phyloP scores from a whole-genome alignment of 805 yeast genomes.

The Naumovozyma baii region DNA sequence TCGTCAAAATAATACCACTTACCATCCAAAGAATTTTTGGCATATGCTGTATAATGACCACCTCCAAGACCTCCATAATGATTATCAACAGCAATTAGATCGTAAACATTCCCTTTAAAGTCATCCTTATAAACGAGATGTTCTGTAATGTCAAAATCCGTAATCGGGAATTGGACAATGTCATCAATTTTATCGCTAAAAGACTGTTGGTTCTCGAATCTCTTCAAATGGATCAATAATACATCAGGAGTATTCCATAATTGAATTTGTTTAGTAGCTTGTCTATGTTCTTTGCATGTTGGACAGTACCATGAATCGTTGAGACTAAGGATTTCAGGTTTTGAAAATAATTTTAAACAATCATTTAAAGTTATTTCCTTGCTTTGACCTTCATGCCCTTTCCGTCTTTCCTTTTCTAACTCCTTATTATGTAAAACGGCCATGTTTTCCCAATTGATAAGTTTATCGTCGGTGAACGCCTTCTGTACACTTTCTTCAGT shows the following conservation, averaged over 20 bases:
- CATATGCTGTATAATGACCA: constrained; percentile 92
- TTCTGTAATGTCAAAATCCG: constrained; percentile 63
- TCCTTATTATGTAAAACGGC: constrained; percentile 43
- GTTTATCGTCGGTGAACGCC: constrained; percentile 45
- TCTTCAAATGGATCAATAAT: constrained; percentile 76
- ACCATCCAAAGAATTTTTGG: constrained; percentile 61
- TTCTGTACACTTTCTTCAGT: constrained; percentile 36
- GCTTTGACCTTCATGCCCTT: constrained; percentile 16
- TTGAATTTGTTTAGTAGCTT: constrained; percentile 84
- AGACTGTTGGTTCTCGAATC: constrained; percentile 77
- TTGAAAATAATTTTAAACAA: constrained; percentile 65
- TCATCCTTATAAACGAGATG: constrained; percentile 36
- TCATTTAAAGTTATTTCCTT: constrained; percentile 53
- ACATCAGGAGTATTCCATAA: constrained; percentile 93
- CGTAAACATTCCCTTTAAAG: constrained; percentile 45
- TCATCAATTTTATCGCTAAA: constrained; percentile 85
- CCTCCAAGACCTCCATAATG: constrained; percentile 96
- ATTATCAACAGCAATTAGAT: constrained; percentile 85
- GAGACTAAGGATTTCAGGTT: constrained; percentile 76
- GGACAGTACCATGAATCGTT: constrained; percentile 95
- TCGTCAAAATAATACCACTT: constrained; percentile 91
- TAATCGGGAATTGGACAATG: constrained; percentile 78
- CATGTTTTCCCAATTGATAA: constrained; percentile 48
- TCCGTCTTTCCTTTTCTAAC: constrained; percentile 33
- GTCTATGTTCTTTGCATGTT: constrained; percentile 74